These are phyloP conservation scores for Candida hungchunana DNA, from an alignment of 805 yeast species.

Conservation along the genomic window DNA sequence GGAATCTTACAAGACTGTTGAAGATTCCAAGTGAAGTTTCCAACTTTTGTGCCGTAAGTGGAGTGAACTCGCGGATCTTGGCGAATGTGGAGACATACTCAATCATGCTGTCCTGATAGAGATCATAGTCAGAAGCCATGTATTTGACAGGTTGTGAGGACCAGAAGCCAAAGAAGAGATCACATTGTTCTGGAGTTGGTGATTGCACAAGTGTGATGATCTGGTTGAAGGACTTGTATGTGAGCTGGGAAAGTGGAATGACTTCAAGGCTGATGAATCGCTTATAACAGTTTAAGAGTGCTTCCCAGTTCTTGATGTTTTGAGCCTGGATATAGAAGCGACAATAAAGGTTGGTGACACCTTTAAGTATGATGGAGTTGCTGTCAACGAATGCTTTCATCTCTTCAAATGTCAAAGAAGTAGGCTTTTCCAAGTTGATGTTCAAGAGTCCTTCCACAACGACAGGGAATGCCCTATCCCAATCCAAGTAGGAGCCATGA, in stretches of 20 bases:
- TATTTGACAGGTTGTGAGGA: constrained; percentile 40
- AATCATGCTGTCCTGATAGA: constrained; percentile 58
- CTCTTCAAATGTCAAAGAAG: constrained; percentile 25
- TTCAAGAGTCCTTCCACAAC: constrained; percentile 54
- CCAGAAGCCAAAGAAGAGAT: constrained; percentile 50
- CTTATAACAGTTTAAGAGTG: constrained; percentile 47
- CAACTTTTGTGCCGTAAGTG: constrained; percentile 32
- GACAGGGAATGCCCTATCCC: constrained; percentile 64
- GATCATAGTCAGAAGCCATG: constrained; percentile 32
- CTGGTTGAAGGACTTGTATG: constrained; percentile 51
- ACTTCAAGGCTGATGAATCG: constrained; percentile 38
- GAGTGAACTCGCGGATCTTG: constrained; percentile 37
- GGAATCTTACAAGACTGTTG: constrained; percentile 66
- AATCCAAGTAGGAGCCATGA: constrained; percentile 55
- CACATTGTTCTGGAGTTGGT: constrained; percentile 32
- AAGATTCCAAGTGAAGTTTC: constrained; percentile 53
- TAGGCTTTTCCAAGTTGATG: constrained; percentile 13
- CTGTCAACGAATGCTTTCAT: constrained; percentile 56
- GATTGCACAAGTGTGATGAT: constrained; percentile 36
- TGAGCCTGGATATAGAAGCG: constrained; percentile 42
- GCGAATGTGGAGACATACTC: constrained; percentile 52
- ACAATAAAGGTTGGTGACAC: constrained; percentile 58
- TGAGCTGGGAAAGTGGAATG: constrained; percentile 49
- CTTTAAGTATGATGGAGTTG: constrained; percentile 54
- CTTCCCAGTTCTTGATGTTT: constrained; percentile 46